Percentiles rank a stretch among this genome's conserved stretches.
Evolutionary conservation across 305 asterid genomes (phyloP).

Genomic region (Fraxinus velutina): DNA sequence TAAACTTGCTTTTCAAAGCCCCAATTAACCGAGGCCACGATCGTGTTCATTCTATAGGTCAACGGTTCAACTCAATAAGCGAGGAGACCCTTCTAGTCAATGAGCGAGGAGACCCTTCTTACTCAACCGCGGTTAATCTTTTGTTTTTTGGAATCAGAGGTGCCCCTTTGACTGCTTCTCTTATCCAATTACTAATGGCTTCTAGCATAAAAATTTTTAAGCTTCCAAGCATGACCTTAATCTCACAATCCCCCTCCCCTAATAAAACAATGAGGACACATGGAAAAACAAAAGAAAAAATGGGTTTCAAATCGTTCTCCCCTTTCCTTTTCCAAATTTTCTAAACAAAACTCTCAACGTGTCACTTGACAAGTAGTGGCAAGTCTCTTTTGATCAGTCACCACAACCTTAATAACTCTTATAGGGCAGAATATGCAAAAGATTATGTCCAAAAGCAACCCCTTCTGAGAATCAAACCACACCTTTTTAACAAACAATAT

Average conservation of each 20-base stretch:
- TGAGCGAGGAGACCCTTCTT: no score
- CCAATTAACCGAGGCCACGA: not conserved
- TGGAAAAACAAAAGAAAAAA: not conserved
- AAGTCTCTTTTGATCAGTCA: constrained; percentile 23
- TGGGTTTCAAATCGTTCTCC: not conserved
- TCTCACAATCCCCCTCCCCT: not conserved
- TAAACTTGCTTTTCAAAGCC: not conserved
- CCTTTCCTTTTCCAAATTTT: not conserved
- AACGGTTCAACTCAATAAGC: not conserved
- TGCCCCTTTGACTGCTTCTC: not conserved
- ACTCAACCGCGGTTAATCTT: not conserved
- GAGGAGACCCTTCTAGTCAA: not conserved
- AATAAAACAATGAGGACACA: not conserved
- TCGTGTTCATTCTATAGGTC: not conserved
- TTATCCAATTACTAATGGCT: not conserved
- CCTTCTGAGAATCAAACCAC: constrained; percentile 38
- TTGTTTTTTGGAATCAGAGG: not conserved
- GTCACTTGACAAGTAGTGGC: constrained; percentile 27
- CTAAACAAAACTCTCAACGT: not conserved
- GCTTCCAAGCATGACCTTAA: not conserved
- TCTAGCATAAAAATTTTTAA: not conserved
- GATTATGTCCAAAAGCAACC: constrained; percentile 30
- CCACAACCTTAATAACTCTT: constrained; percentile 20
- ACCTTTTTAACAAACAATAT: constrained; percentile 28
- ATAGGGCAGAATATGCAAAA: constrained; percentile 20